Evolutionary conservation across 805 yeast genomes (phyloP).

Genomic region (Pichia gijzeniarum): DNA sequence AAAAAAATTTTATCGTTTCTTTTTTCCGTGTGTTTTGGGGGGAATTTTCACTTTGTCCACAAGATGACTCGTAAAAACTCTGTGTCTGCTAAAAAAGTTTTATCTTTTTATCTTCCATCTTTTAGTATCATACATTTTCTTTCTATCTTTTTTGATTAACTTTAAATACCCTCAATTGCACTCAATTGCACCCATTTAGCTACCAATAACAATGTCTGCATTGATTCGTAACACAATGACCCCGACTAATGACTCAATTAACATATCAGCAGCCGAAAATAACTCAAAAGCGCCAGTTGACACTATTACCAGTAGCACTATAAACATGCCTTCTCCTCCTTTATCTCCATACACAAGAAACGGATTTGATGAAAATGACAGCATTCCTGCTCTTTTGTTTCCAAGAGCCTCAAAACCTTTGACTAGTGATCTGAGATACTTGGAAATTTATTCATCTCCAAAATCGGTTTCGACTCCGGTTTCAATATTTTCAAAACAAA

Average conservation of each 20-base stretch:
- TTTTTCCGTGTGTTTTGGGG: not conserved
- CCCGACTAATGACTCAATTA: constrained; percentile 5
- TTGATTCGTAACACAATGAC: constrained; percentile 9
- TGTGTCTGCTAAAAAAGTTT: not conserved
- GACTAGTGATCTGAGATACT: constrained; percentile 13
- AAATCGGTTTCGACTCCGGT: constrained; percentile 8
- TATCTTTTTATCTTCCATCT: not conserved
- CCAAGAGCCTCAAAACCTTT: constrained; percentile 21
- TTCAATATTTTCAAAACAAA: not conserved
- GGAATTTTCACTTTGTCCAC: not conserved
- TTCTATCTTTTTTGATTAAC: not conserved
- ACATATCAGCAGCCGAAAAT: not conserved
- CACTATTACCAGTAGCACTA: not conserved
- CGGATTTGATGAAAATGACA: constrained; percentile 22
- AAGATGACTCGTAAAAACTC: not conserved
- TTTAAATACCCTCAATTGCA: constrained; percentile 2
- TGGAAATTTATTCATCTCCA: constrained; percentile 3
- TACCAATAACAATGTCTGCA: constrained; percentile 5
- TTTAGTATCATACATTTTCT: not conserved
- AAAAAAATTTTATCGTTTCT: constrained; percentile 3
- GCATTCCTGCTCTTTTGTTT: constrained; percentile 24
- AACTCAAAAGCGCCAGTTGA: not conserved
- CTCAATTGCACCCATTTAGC: constrained; percentile 5
- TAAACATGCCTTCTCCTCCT: constrained; percentile 34
- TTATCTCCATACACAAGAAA: constrained; percentile 31